A percentile compares a stretch with the other conserved stretches of the same genome.
Evolutionary conservation across 2,329 filamentous ascomycete genomes (phyloP).

Genomic region (Biscogniauxia marginata): DNA sequence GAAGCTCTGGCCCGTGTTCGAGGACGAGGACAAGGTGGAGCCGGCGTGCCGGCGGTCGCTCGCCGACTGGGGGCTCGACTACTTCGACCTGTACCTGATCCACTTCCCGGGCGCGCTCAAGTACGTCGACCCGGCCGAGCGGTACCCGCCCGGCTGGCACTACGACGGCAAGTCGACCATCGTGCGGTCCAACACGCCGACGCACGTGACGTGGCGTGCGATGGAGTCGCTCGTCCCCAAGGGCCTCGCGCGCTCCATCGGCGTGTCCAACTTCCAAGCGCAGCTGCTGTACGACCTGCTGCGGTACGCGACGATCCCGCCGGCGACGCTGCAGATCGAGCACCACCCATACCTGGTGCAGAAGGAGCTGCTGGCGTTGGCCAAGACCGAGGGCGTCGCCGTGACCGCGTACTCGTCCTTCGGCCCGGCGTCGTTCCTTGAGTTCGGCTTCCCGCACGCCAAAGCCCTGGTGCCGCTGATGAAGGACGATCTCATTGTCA

Average conservation of each 20-base stretch:
- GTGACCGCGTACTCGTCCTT: slow-evolving; percentile 85
- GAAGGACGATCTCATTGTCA: slow-evolving; percentile 63
- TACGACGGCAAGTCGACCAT: slow-evolving; percentile 63
- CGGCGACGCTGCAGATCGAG: slow-evolving; percentile 82
- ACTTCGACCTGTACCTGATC: slow-evolving; percentile 87
- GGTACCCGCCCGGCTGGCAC: slow-evolving; percentile 79
- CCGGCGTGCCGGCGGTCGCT: slow-evolving; percentile 75
- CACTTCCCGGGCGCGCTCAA: slow-evolving; percentile 87
- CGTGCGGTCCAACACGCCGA: slow-evolving; percentile 64
- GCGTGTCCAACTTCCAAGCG: slow-evolving; percentile 80
- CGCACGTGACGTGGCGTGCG: slow-evolving; percentile 79
- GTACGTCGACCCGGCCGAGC: slow-evolving; percentile 76
- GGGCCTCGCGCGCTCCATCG: slow-evolving; percentile 70
- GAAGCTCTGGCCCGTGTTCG: slow-evolving; percentile 93
- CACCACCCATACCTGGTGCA: slow-evolving; percentile 88
- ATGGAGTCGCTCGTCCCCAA: slow-evolving; percentile 73
- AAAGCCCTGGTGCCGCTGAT: slow-evolving; percentile 67
- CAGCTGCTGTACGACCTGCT: slow-evolving; percentile 77
- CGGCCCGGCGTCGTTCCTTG: slow-evolving; percentile 74
- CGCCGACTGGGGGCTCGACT: slow-evolving; percentile 79
- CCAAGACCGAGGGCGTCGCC: slow-evolving; percentile 66
- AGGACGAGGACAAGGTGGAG: slow-evolving; percentile 74
- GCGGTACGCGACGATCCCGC: slow-evolving; percentile 71
- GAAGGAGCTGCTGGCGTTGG: slow-evolving; percentile 66
- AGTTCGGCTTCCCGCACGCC: slow-evolving; percentile 71